Evolutionary conservation across 371 early-diverging fungal species (phyloP).

Genomic region (Mucor velutinosus): DNA sequence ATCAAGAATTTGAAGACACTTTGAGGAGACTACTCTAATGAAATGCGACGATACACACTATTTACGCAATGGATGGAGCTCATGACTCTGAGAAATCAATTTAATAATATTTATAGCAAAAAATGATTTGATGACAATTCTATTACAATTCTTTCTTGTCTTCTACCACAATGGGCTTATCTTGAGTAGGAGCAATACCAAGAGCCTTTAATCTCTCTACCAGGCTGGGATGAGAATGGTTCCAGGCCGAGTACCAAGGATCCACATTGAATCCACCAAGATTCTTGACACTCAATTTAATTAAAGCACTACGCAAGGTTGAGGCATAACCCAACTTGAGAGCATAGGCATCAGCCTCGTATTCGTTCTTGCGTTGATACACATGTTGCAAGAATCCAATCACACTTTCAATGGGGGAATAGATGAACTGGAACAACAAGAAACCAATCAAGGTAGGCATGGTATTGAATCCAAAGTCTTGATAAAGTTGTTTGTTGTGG

Average conservation of each 20-base stretch:
- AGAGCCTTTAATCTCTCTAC: constrained; percentile 88
- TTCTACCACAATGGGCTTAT: constrained; percentile 38
- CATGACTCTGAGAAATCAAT: not conserved
- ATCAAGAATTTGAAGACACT: too few species aligned
- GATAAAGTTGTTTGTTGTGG: constrained; percentile 71
- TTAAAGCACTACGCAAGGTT: constrained; percentile 78
- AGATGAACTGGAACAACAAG: constrained; percentile 81
- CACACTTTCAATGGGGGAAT: constrained; percentile 79
- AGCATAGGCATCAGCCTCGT: constrained; percentile 96
- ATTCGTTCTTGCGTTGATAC: constrained; percentile 88
- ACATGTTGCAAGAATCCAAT: constrained; percentile 80
- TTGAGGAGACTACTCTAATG: too few species aligned
- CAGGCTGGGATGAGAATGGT: constrained; percentile 94
- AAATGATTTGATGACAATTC: not conserved
- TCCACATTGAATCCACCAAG: constrained; percentile 89
- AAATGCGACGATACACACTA: too few species aligned
- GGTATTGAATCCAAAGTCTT: constrained; percentile 80
- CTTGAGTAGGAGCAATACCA: constrained; percentile 45
- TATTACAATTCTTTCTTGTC: constrained; percentile 29
- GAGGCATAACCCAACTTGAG: constrained; percentile 85
- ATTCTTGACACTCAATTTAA: constrained; percentile 94
- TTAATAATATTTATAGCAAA: not conserved
- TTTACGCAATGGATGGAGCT: too few species aligned
- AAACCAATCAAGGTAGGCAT: constrained; percentile 89
- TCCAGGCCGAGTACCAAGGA: constrained; percentile 88